These are phyloP conservation scores for Lichtheimia corymbifera DNA, from an alignment of 371 early-diverging fungal species.

Conservation along the genomic window DNA sequence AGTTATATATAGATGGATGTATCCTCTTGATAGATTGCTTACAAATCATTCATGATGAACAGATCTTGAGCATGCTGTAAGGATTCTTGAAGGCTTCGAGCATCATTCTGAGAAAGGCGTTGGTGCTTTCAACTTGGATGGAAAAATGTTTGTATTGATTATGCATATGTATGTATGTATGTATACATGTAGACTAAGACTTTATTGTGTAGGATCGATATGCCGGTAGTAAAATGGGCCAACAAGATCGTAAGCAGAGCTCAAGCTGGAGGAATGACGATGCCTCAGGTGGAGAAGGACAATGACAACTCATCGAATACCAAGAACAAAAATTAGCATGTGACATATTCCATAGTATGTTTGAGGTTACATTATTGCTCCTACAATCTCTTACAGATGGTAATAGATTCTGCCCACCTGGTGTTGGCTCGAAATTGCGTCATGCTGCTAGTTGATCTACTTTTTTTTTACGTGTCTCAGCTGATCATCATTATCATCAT, in stretches of 20 bases:
- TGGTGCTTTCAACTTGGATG: slow-evolving; percentile 90
- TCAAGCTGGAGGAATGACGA: slow-evolving; percentile 52
- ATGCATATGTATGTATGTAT: neutral
- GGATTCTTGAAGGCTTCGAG: slow-evolving; percentile 69
- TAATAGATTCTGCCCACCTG: too few species aligned
- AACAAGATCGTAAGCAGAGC: slow-evolving; percentile 61
- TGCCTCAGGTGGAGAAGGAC: slow-evolving; percentile 30
- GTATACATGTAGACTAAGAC: neutral
- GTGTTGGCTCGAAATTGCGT: too few species aligned
- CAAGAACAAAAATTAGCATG: too few species aligned
- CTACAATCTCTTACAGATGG: too few species aligned
- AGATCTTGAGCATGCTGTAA: slow-evolving; percentile 66
- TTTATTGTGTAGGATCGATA: slow-evolving; percentile 54
- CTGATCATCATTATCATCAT: too few species aligned
- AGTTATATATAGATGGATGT: neutral
- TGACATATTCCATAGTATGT: too few species aligned
- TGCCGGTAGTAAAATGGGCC: slow-evolving; percentile 76
- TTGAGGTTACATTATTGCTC: neutral
- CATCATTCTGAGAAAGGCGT: slow-evolving; percentile 68
- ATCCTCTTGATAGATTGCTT: neutral
- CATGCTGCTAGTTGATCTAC: too few species aligned
- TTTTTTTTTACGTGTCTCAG: too few species aligned
- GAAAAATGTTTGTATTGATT: slow-evolving; percentile 67
- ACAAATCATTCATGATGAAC: neutral
- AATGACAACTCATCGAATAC: too few species aligned